Percentiles rank a stretch among this genome's conserved stretches.
Evolutionary conservation across 139 green algal species (phyloP).

Genomic region (Nannochloris sp.): DNA sequence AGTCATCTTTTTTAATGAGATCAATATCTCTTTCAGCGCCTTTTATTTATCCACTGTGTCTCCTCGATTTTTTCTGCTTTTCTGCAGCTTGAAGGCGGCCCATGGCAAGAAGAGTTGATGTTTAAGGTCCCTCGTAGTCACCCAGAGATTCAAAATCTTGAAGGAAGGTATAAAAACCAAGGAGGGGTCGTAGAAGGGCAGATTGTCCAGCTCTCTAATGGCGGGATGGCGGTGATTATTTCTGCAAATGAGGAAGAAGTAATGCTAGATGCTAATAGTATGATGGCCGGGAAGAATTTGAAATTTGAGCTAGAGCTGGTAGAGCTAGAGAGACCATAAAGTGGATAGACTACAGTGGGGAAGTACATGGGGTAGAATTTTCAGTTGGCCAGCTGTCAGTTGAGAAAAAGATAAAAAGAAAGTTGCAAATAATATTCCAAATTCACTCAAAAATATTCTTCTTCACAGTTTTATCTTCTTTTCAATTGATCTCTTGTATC

Average conservation of each 20-base stretch:
- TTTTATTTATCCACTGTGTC: not conserved
- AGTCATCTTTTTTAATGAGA: not conserved
- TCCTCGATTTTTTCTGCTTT: not conserved
- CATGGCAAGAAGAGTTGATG: conserved; percentile 73
- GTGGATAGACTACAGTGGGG: not conserved
- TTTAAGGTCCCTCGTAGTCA: conserved; percentile 74
- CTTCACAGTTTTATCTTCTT: no score
- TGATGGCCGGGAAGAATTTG: conserved; percentile 69
- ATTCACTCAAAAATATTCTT: no score
- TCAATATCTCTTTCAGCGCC: not conserved
- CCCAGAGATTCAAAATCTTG: conserved; percentile 66
- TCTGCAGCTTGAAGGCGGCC: conserved; percentile 53
- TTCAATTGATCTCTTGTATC: no score
- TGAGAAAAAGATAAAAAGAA: not conserved
- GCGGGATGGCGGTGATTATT: conserved; percentile 57
- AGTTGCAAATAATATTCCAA: no score
- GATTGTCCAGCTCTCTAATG: conserved; percentile 73
- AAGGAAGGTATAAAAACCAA: conserved; percentile 76
- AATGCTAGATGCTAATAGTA: conserved; percentile 77
- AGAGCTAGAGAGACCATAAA: conserved; percentile 27
- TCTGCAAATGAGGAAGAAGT: conserved; percentile 39
- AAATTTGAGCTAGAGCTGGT: conserved; percentile 65
- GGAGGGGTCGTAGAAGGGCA: conserved; percentile 58
- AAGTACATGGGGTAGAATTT: not conserved
- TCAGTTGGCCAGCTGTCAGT: not conserved